Evolutionary conservation across 257 asterid genomes (phyloP), one percentile per base, ranked within the genome.

Genomic region (Paulownia fortunei): DNA sequence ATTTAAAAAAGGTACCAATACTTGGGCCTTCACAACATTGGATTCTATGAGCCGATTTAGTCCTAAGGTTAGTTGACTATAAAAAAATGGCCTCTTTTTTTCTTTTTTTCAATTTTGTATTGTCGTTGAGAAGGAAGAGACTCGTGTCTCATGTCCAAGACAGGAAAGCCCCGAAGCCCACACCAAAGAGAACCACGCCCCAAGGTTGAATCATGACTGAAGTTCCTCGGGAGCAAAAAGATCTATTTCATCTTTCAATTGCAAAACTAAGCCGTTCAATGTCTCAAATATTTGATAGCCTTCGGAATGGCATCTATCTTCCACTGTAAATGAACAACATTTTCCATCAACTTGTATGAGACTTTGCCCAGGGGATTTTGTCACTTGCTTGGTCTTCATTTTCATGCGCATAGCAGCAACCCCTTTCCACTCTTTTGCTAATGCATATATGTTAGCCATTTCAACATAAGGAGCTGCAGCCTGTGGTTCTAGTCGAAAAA

Each of bases 391-490:
- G 72, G 67, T 75, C 85, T 80, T 90, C 96, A 90, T 90, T 78
- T 75, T 83, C 87, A 21, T 39, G 7, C 84, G 81, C 82, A 77
- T 73, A 1, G 78, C 82, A 41, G 96, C 86, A 69, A 88, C 86
- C 59, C 83, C 85, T 12, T 81, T 69, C 94, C 96, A 92, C 47
- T 86, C 89, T 11, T 85, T 84, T 4, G 76, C 86, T 1, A 70
- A 84, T 58, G 97, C 96, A 71, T 92, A 92, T 27, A 90, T 70
- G 69, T 88, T 92, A 39, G 96, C 91, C 92, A 92, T 84, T 66
- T 88, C 96, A 1, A 90, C 96, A 7, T 87, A 92, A 9, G 97
- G 92, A 30, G 97, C 92, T 4, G 97, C 91, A 66, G 85, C 83
- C 13, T 51, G 65, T 3, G 96, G 90, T 34, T 90, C 94, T 4